Conservation (phyloP, 352 stramenopile genomes). For the Hyaloperonospora brassicae region DNA sequence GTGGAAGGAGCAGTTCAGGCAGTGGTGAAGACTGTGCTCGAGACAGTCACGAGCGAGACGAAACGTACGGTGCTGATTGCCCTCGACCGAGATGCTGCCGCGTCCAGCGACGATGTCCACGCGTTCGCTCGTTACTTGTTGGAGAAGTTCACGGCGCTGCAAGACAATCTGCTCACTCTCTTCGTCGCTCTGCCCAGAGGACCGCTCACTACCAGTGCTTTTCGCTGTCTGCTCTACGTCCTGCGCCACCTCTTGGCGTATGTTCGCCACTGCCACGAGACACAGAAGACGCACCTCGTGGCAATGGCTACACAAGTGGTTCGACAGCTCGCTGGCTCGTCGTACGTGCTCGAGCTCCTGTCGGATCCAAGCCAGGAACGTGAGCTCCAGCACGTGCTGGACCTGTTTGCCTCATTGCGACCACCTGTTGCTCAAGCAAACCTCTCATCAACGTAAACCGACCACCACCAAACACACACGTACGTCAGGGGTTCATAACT, state of each 20-base stretch:
- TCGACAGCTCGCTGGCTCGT: slow-evolving; percentile 46
- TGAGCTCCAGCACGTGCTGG: slow-evolving; percentile 39
- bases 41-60: slow-evolving; percentile 28
- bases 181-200: slow-evolving; percentile 46
- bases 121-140: slow-evolving; percentile 36
- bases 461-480: no score
- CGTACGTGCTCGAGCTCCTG: slow-evolving; percentile 55
- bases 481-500: no score
- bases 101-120: slow-evolving; percentile 4
- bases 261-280: slow-evolving; percentile 33
- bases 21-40: slow-evolving; percentile 24
- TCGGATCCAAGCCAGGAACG: slow-evolving; percentile 37
- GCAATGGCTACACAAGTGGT: slow-evolving; percentile 35
- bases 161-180: slow-evolving; percentile 58
- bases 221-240: slow-evolving; percentile 51
- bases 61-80: slow-evolving; percentile 40
- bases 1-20: slow-evolving; percentile 25
- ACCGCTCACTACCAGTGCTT: slow-evolving; percentile 23
- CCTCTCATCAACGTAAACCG: no score
- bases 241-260: slow-evolving; percentile 60
- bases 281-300: slow-evolving; percentile 29
- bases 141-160: slow-evolving; percentile 42
- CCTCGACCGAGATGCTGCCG: slow-evolving; percentile 21
- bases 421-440: slow-evolving; percentile 11
- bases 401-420: slow-evolving; percentile 33